phyloP scores from a whole-genome alignment of 768 basidiomycete genomes.

The Pleurotus ostreatus region DNA sequence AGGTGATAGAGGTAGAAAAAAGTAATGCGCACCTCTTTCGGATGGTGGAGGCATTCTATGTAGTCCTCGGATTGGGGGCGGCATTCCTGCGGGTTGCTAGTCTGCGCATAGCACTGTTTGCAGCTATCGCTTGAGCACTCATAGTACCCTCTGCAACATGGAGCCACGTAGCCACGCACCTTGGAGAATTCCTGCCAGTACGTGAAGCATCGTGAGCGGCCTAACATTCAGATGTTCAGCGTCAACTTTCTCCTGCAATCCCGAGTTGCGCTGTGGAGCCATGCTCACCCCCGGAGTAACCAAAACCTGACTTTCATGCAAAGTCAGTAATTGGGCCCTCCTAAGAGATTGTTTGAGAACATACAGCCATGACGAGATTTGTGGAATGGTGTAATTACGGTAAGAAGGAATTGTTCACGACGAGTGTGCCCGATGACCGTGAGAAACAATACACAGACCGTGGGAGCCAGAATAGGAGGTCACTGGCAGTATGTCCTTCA shows the following conservation, averaged over 20 bases:
- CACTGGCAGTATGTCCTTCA: too few species aligned
- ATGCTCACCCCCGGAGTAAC: conserved; percentile 38
- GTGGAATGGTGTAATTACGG: neutral
- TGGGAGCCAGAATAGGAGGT: neutral
- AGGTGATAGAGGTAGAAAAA: too few species aligned
- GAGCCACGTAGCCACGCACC: conserved; percentile 26
- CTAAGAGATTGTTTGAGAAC: conserved; percentile 8
- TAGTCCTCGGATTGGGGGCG: conserved; percentile 76
- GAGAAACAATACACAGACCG: neutral
- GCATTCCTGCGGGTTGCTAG: conserved; percentile 75
- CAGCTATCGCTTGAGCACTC: neutral
- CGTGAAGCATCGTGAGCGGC: conserved; percentile 81
- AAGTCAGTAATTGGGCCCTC: neutral
- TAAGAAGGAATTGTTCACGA: neutral
- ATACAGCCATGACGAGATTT: conserved; percentile 31
- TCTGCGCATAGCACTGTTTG: conserved; percentile 75
- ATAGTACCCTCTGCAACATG: neutral
- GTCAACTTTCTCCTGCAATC: neutral
- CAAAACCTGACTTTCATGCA: conserved; percentile 39
- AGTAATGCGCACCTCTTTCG: conserved; percentile 67
- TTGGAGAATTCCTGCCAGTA: conserved; percentile 92
- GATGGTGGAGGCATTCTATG: conserved; percentile 85
- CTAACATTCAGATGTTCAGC: conserved; percentile 30
- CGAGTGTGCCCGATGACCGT: conserved; percentile 8
- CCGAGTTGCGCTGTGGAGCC: neutral